Base-by-base conservation (phyloP, 768 basidiomycete genomes). In the Suillus americanus region DNA sequence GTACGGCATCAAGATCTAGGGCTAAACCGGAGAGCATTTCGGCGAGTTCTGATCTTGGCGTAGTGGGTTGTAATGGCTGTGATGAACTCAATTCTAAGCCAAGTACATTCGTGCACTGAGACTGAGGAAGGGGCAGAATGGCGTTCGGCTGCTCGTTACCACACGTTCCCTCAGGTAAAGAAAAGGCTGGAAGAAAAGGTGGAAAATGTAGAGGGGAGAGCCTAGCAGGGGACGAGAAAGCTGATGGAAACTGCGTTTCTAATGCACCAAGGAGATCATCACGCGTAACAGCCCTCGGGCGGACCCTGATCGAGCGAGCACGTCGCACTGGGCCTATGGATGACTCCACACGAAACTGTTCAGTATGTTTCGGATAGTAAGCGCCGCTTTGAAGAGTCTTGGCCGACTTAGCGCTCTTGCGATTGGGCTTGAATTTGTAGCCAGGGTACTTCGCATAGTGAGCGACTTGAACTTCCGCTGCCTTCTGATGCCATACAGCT, bases 341-440 rank as follows among this genome's bases (percentile, higher is more conserved):
- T n/a, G 78, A 81, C 55, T 65, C 72, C 67, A 80, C 79, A 30
- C 80, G 70, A 51, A 81, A 71, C 60, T 67, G 59, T 50, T 76
- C 73, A 45, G 79, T 78, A 38, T 70, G 68, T 23, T 75, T 72
- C 41, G 73, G 70, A 46, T 67, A 69, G 20, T 67, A 71, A 59
- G 63, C 64, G 20, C 46, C 40, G 67, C 68, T 59, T n/a, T 68
- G 53, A 62, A 41, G 53, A 71, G 70, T 60, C 30, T 74, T 69
- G n/a, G 53, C 16, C n/a, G 16, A 64, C 51, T 46, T 73, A 8
- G 60, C 59, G 10, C 65, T 50, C 66, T 71, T 74, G 43, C 68
- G 70, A 61, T 71, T 67, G 4, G 76, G 72, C 40, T 68, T 67
- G 65, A 75, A 74, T 64, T 70, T 71, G 69, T 77, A 72, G 54